Conservation (phyloP, 2,329 filamentous ascomycete species). For the Thelonectria olida region DNA sequence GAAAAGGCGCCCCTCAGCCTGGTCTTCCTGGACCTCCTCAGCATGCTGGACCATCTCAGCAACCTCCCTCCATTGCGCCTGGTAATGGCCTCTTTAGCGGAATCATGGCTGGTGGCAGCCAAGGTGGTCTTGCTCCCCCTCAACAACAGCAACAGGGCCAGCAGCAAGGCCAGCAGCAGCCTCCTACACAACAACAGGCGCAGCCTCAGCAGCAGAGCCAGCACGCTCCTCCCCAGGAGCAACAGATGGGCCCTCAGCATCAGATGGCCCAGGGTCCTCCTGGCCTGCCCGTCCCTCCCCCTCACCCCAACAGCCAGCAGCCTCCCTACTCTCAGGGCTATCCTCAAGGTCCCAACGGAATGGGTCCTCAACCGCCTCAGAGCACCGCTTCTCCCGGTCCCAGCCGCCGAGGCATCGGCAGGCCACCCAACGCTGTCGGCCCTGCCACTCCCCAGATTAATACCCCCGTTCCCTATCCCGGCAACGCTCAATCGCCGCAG, state of each 20-base stretch:
- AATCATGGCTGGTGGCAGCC: conserved; percentile 91
- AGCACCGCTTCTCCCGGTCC: conserved; percentile 89
- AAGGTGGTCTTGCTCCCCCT: conserved; percentile 85
- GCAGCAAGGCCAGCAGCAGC: conserved; percentile 67
- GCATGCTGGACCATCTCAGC: conserved; percentile 82
- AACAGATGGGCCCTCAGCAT: conserved; percentile 60
- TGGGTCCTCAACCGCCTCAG: conserved; percentile 83
- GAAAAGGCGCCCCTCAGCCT: conserved; percentile 67
- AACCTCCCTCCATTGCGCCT: conserved; percentile 88
- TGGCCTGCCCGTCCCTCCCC: conserved; percentile 66
- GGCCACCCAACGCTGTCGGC: conserved; percentile 68
- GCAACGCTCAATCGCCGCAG: conserved; percentile 84
- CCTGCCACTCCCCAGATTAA: conserved; percentile 94
- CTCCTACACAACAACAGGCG: conserved; percentile 56
- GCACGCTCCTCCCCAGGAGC: conserved; percentile 75
- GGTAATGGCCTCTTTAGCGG: conserved; percentile 94
- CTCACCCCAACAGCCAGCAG: conserved; percentile 70
- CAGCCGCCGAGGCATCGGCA: conserved; percentile 75
- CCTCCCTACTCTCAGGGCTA: conserved; percentile 79
- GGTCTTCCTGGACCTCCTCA: conserved; percentile 75
- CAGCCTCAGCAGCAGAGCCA: conserved; percentile 41
- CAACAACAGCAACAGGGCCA: conserved; percentile 67
- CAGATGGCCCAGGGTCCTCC: conserved; percentile 80
- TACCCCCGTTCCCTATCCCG: conserved; percentile 85
- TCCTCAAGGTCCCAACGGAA: conserved; percentile 72